These are phyloP conservation scores for Diaporthe longicolla DNA, from an alignment of 2,329 filamentous ascomycete species.

Conservation along the genomic window DNA sequence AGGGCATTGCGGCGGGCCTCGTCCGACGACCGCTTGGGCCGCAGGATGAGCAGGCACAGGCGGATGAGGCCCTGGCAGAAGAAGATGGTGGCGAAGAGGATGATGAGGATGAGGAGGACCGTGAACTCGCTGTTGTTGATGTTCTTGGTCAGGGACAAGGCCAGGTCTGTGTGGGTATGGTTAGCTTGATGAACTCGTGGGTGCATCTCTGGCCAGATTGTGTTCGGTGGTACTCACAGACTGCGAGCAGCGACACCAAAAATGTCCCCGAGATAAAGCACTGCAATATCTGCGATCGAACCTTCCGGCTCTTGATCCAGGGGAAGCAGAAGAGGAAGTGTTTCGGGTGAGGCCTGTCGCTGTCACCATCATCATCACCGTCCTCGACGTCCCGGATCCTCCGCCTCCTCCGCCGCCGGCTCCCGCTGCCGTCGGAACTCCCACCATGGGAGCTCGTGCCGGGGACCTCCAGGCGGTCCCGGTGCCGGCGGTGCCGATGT, in stretches of 20 bases:
- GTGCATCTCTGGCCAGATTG: too few relatives aligned
- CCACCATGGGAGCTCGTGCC: slow-evolving; percentile 21
- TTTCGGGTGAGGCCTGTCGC: slow-evolving; percentile 50
- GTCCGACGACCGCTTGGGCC: slow-evolving; percentile 55
- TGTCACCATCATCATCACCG: slow-evolving; percentile 45
- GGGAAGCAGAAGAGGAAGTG: slow-evolving; percentile 69
- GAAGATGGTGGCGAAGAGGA: slow-evolving; percentile 80
- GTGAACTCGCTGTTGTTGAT: slow-evolving; percentile 80
- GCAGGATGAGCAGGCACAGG: slow-evolving; percentile 76
- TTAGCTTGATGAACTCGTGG: slow-evolving; percentile 34
- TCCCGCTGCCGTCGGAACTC: slow-evolving; percentile 25
- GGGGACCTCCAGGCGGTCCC: slow-evolving; percentile 43
- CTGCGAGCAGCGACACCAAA: slow-evolving; percentile 68
- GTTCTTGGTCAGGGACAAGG: slow-evolving; percentile 76
- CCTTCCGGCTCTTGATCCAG: slow-evolving; percentile 66
- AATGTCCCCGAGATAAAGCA: slow-evolving; percentile 77
- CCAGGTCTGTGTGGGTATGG: slow-evolving; percentile 70
- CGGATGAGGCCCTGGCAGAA: slow-evolving; percentile 86
- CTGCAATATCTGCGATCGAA: slow-evolving; percentile 69
- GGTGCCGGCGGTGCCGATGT: slow-evolving; percentile 32
- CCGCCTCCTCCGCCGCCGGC: slow-evolving; percentile 34
- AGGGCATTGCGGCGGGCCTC: slow-evolving; percentile 47
- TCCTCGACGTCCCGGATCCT: slow-evolving; percentile 39
- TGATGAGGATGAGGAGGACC: slow-evolving; percentile 83
- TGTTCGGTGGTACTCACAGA: slow-evolving; percentile 77